phyloP scores from a whole-genome alignment of 2,329 filamentous ascomycete genomes.

The Microcera coccophila region DNA sequence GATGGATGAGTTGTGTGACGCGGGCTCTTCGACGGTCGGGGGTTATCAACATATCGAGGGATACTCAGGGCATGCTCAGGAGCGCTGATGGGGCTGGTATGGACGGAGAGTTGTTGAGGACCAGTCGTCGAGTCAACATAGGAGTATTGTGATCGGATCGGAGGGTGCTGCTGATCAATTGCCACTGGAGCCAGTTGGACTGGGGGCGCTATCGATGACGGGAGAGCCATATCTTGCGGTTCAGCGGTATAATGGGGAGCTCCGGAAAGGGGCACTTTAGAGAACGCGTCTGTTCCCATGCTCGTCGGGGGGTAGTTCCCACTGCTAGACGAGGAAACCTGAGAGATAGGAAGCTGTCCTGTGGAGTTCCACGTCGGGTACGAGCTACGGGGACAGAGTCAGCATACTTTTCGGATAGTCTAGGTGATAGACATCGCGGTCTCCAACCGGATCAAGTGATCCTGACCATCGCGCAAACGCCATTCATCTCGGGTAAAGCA shows the following conservation, averaged over 20 bases:
- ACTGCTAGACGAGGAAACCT: slow-evolving; percentile 46
- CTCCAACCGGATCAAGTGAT: neutral
- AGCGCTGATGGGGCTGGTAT: slow-evolving; percentile 31
- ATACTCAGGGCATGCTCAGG: slow-evolving; percentile 48
- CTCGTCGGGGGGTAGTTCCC: slow-evolving; percentile 48
- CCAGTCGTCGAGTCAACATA: slow-evolving; percentile 51
- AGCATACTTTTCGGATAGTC: slow-evolving; percentile 13
- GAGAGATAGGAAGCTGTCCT: slow-evolving; percentile 43
- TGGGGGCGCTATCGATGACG: slow-evolving; percentile 49
- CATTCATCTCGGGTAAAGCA: neutral
- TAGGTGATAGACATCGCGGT: neutral
- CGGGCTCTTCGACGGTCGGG: slow-evolving; percentile 54
- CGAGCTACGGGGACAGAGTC: slow-evolving; percentile 42
- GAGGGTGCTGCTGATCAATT: slow-evolving; percentile 44
- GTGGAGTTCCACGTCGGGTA: slow-evolving; percentile 55
- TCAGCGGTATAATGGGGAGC: slow-evolving; percentile 47
- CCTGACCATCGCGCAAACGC: neutral
- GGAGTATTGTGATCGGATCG: slow-evolving; percentile 52
- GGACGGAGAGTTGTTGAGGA: slow-evolving; percentile 47
- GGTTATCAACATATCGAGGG: slow-evolving; percentile 56
- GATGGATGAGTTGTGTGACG: slow-evolving; percentile 53
- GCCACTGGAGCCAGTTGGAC: slow-evolving; percentile 49
- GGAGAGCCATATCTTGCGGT: slow-evolving; percentile 51
- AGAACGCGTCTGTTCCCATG: slow-evolving; percentile 49
- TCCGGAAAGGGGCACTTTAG: slow-evolving; percentile 50